Base-by-base conservation (phyloP, 2,329 filamentous ascomycete genomes). In the Penicillium griseofulvum region DNA sequence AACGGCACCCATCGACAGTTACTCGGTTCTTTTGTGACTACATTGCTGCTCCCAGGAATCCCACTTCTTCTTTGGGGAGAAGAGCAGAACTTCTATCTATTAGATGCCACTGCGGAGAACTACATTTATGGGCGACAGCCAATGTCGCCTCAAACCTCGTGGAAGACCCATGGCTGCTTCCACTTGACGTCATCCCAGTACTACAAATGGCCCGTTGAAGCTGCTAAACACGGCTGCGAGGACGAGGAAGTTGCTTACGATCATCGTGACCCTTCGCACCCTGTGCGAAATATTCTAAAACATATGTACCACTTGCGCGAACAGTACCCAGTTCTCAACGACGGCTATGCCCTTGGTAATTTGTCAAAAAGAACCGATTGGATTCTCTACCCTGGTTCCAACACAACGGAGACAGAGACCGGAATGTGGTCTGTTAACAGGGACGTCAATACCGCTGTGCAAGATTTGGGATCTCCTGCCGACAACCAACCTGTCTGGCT, bases 151-250 rank as follows among this genome's bases (percentile, higher is more conserved):
- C 76, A 82, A 2, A 79, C 79, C 3, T 84, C 84, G 1, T 87
- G 85, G 85, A 80, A 83, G 62, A 77, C 79, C 31, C 85, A 87
- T 63, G 85, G 85, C 3, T 87, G 85, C 66, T 87, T 86, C 69
- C 72, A 73, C 5, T 74, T 86, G 12, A 74, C 78, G 11, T 80
- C 80, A 34, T 77, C 77, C 1, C 82, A 85, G 56, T 84, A 86
- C 65, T 80, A 79, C 62, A 63, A 83, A 2, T 83, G 83, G 74
- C 84, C 84, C 0, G 66, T 85, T 34, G 79, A 81, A 39, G 74
- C 77, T 57, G 80, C 79, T 9, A 69, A 76, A 1, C 57, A 73
- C 26, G 85, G 83, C 8, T 87, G 85, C 62, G 61, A 80, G 41
- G 83, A 87, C 53, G 78, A 80, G 34, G 66, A 70, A 5, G 81